Evolutionary conservation across 108 stramenopile species (phyloP), one percentile per base, ranked within the genome.

Genomic region (Pinguiococcus pyrenoidosus): DNA sequence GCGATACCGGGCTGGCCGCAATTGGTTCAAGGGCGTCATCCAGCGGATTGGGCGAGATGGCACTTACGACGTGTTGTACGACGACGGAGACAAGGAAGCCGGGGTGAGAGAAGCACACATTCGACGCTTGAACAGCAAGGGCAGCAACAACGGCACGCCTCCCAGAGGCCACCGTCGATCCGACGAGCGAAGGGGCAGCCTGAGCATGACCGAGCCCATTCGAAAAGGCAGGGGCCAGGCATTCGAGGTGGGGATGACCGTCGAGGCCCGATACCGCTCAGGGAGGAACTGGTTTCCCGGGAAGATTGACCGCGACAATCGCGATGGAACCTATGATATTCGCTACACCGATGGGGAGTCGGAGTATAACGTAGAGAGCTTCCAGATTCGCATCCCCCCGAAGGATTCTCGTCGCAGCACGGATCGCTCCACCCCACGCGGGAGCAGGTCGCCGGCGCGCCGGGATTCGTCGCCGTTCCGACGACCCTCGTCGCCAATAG

Each of bases 261-360:
- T 75, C 3, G 69, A 75, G 50, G 71, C 68, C 13, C 37, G 59
- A 2, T 72, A 65, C 52, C 43, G 68, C 4, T 71, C 71, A 18
- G 70, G 70, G 9, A 38, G 64, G 32, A 49, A 43, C 5, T 73
- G 46, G 47, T 73, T 47, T 26, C 36, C 34, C 8, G 76, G 68
- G 1, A 49, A 24, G 10, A 70, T 77, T 20, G 16, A 36, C 24
- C 48, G 54, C 1, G 51, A 30, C 1, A 54, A 64, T 25, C 29
- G 49, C 5, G 66, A 77, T 29, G 74, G 76, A 0, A 73, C 71
- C 2, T 77, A 62, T 35, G 37, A 60, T 21, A 58, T 77, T 0
- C 20, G 13, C 1, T 77, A 75, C 37, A 68, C 54, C 21, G 76
- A 77, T 29, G 76, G 76, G n/a, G 74, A 77, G 28, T 28, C 34